phyloP scores from a whole-genome alignment of 306 rosid genomes.

The Lathyrus sativus region DNA sequence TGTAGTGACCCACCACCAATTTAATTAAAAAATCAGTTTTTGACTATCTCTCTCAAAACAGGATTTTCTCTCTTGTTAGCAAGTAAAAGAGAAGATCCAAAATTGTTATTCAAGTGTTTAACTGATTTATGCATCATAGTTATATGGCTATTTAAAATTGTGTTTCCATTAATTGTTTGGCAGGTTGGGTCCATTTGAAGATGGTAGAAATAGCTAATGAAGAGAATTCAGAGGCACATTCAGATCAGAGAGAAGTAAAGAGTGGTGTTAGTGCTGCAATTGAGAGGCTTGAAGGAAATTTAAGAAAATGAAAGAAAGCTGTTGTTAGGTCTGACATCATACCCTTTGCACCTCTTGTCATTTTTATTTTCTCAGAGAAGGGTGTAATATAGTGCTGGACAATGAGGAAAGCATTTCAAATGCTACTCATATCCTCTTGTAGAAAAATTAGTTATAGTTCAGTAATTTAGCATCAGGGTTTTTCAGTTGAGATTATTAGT shows the following conservation, averaged over 20 bases:
- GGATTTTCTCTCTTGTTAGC: slow-evolving; percentile 11
- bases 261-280: slow-evolving; percentile 87
- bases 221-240: slow-evolving; percentile 46
- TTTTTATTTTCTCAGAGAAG: slow-evolving; percentile 25
- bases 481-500: slow-evolving; percentile 14
- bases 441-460: slow-evolving; percentile 21
- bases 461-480: slow-evolving; percentile 13
- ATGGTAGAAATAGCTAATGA: slow-evolving; percentile 86
- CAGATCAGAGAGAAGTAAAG: slow-evolving; percentile 54
- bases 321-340: slow-evolving; percentile 7
- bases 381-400: slow-evolving; percentile 9
- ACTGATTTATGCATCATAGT: slow-evolving; percentile 21
- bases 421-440: slow-evolving; percentile 20
- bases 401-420: slow-evolving; percentile 5
- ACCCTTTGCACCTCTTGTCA: background rate
- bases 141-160: slow-evolving; percentile 18
- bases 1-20: background rate
- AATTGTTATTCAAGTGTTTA: slow-evolving; percentile 18
- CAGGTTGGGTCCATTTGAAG: slow-evolving; percentile 94
- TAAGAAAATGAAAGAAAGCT: slow-evolving; percentile 54
- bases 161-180: slow-evolving; percentile 39
- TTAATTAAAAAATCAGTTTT: background rate
- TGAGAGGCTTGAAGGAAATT: slow-evolving; percentile 80
- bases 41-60: background rate
- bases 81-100: slow-evolving; percentile 18